Evolutionary conservation across 148 eudicot species (phyloP), one percentile per base, ranked within the genome.

Genomic region (Agrostemma githago): DNA sequence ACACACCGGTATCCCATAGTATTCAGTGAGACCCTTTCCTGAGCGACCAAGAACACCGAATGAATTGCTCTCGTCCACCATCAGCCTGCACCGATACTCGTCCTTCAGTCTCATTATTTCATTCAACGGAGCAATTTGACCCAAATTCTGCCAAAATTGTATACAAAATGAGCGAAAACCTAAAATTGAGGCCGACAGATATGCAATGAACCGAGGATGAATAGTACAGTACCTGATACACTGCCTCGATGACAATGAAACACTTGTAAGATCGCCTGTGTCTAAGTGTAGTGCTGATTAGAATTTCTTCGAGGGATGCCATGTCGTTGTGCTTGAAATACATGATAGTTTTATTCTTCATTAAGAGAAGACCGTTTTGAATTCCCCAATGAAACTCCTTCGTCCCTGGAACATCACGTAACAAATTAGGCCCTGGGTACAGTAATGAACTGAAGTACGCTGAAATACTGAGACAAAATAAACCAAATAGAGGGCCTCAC

Each of bases 321-420:
- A 90, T 90, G 73, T 95, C 87, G 76, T 95, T 95, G 84, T 95
- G 99, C 86, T 95, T 89, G 78, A 90, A 95, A 82, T 84, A 89
- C 46, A 88, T 75, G 5, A 66, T 19, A 72, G 89, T 83, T 19
- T 92, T 89, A 75, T 93, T 90, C 82, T 94, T 85, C 5, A 97
- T 87, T 51, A 95, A 83, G 71, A 84, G 74, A 48, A 95, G 97
- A 41, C 99, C 99, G 79, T 92, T 95, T 76, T 95, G 99, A 75
- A 95, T 90, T 46, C 96, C 96, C 99, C 99, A 95, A 73, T 95
- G 96, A 66, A 66, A 95, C 99, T 72, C 97, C 99, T 73, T 95
- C 99, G 76, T 95, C 99, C 76, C 99, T 95, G 83, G 21, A 64
- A 58, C 12, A 20, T 42, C 54, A 73, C 5, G 73, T 74, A 91